Conservation (phyloP, 345 rosid genomes). For the Populus deltoides region DNA sequence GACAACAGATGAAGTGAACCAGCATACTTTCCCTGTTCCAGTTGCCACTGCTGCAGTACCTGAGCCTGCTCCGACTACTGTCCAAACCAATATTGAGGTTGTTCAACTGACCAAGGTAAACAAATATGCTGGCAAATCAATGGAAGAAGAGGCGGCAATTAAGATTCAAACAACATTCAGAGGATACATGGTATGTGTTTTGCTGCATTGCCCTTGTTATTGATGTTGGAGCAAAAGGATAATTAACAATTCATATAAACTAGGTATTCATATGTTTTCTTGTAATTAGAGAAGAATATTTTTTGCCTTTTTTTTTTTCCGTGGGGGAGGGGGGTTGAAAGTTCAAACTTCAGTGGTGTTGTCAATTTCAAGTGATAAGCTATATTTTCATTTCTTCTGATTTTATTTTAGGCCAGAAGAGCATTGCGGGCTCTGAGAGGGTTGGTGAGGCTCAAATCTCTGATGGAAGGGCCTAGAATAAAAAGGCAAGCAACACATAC, state of each 20-base stretch:
- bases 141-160: conserved; percentile 77
- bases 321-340: too few relatives aligned
- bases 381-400: too few relatives aligned
- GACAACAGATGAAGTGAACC: conserved; percentile 39
- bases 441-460: conserved; percentile 66
- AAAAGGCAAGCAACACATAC: conserved; percentile 82
- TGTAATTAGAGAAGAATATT: too few relatives aligned
- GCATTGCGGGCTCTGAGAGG: conserved; percentile 84
- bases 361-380: too few relatives aligned
- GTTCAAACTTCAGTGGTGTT: too few relatives aligned
- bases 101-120: conserved; percentile 26
- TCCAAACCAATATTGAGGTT: conserved; percentile 39
- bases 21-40: conserved; percentile 29
- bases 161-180: conserved; percentile 84
- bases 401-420: conserved; percentile 33
- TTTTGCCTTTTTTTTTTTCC: too few relatives aligned
- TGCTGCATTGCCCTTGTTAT: neutral
- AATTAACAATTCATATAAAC: too few relatives aligned
- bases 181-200: conserved; percentile 62
- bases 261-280: too few relatives aligned
- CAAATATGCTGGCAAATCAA: conserved; percentile 58
- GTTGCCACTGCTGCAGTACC: conserved; percentile 44
- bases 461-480: conserved; percentile 81
- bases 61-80: conserved; percentile 34
- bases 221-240: too few relatives aligned